Conservation (phyloP, 495 filamentous ascomycete genomes). For the Neurospora tetrasperma region DNA sequence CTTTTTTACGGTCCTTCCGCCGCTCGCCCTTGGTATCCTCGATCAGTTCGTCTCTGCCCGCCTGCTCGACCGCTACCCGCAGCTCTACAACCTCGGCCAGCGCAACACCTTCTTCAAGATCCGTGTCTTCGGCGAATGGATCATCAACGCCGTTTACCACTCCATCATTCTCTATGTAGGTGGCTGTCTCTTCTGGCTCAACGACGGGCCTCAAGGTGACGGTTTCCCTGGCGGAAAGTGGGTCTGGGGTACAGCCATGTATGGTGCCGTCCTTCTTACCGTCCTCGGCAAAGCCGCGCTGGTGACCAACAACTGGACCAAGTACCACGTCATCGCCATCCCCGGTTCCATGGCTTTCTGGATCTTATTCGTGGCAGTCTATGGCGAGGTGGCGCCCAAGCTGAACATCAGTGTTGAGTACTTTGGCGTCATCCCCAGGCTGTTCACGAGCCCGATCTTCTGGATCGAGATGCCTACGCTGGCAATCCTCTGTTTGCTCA, state of each 20-base stretch:
- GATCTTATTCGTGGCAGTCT: conserved; percentile 82
- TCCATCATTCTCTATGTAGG: conserved; percentile 84
- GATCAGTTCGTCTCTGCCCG: conserved; percentile 97
- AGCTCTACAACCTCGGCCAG: conserved; percentile 89
- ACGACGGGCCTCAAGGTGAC: conserved; percentile 64
- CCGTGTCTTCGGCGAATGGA: conserved; percentile 86
- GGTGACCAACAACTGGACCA: conserved; percentile 97
- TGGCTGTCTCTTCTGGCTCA: conserved; percentile 67
- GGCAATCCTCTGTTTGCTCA: conserved; percentile 71
- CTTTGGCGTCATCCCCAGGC: conserved; percentile 65
- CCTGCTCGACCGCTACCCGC: conserved; percentile 93
- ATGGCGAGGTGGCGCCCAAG: conserved; percentile 82
- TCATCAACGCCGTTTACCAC: conserved; percentile 90
- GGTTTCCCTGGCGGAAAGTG: conserved; percentile 82
- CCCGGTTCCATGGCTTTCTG: conserved; percentile 87
- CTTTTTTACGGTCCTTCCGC: conserved; percentile 91
- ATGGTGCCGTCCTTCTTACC: conserved; percentile 81
- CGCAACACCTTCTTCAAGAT: conserved; percentile 87
- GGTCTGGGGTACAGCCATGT: conserved; percentile 92
- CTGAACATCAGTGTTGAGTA: conserved; percentile 78
- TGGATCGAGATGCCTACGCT: conserved; percentile 79
- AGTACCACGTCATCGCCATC: conserved; percentile 93
- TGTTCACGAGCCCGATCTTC: conserved; percentile 76
- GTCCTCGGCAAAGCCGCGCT: conserved; percentile 93
- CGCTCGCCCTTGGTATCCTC: conserved; percentile 91